Percentiles rank a stretch among this genome's conserved stretches.
Conservation (phyloP, 2,329 filamentous ascomycete genomes). For the Alternaria panax region DNA sequence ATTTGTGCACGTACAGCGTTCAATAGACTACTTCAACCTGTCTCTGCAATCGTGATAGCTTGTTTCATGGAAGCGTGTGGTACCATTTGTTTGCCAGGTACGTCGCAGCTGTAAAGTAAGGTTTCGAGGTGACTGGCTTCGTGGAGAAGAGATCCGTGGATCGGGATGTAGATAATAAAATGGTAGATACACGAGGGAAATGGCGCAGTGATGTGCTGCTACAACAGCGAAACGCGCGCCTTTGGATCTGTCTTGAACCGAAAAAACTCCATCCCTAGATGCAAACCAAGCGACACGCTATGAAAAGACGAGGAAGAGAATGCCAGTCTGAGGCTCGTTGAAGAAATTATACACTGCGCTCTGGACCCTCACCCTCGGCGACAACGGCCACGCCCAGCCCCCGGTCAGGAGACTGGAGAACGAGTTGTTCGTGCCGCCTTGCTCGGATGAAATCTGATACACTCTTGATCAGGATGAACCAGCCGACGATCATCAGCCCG, state of each 20-base stretch:
- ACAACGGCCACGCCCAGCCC: conserved; percentile 86
- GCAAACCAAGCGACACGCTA: conserved; percentile 13
- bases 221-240: neutral
- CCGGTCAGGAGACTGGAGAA: conserved; percentile 89
- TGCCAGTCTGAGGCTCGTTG: conserved; percentile 13
- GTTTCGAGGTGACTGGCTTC: neutral
- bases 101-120: neutral
- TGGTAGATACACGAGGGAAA: conserved; percentile 1
- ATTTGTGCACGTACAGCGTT: neutral
- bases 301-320: conserved; percentile 8
- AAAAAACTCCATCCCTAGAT: conserved; percentile 11
- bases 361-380: conserved; percentile 80
- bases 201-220: conserved; percentile 11
- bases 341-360: conserved; percentile 60
- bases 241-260: neutral
- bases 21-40: conserved; percentile 1
- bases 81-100: neutral
- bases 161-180: neutral
- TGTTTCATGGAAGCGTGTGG: neutral
- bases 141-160: neutral
- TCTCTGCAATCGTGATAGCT: neutral
- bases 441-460: conserved; percentile 89
- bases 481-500: conserved; percentile 92
- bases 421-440: conserved; percentile 88
- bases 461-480: conserved; percentile 96